These are phyloP conservation scores for Malassezia furfur DNA, from an alignment of 1,284 basidiomycete genomes.

Conservation along the genomic window DNA sequence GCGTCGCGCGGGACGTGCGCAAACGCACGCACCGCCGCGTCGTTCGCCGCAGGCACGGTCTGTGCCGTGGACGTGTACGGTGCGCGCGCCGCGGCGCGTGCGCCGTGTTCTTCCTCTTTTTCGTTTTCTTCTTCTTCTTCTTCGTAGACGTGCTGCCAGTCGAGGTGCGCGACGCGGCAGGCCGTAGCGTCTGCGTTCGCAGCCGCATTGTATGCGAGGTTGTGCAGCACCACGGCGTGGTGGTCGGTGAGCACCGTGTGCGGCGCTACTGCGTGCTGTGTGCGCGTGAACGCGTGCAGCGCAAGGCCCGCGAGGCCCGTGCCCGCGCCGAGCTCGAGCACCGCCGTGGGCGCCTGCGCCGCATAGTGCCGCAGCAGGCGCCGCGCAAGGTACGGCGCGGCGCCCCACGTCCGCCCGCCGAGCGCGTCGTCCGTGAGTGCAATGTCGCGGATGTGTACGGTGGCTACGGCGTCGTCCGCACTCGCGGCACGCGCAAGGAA, in stretches of 20 bases:
- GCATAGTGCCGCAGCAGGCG: conserved; percentile 26
- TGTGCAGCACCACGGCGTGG: conserved; percentile 34
- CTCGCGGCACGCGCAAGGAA: conserved; percentile 1
- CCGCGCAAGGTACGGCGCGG: conserved; percentile 30
- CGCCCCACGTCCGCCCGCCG: conserved; percentile 39
- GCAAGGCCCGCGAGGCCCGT: conserved; percentile 39
- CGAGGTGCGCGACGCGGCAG: conserved; percentile 20
- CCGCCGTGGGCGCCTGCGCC: neutral
- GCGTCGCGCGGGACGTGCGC: neutral
- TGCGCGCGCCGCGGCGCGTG: no score
- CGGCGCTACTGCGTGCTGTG: neutral
- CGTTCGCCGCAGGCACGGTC: conserved; percentile 20
- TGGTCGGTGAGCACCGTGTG: conserved; percentile 30
- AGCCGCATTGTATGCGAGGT: conserved; percentile 25
- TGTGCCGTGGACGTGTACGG: conserved; percentile 22
- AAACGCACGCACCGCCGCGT: neutral
- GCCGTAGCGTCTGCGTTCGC: neutral
- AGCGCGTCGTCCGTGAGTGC: conserved; percentile 34
- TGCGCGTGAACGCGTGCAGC: conserved; percentile 17
- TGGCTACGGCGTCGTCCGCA: neutral
- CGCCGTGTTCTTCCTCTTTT: no score
- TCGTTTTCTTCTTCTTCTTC: no score
- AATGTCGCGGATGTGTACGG: conserved; percentile 26
- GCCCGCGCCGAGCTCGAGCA: conserved; percentile 43
- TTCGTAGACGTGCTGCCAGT: conserved; percentile 29